Base-by-base conservation (phyloP, 2,329 filamentous ascomycete species). In the Neobulgaria alba region DNA sequence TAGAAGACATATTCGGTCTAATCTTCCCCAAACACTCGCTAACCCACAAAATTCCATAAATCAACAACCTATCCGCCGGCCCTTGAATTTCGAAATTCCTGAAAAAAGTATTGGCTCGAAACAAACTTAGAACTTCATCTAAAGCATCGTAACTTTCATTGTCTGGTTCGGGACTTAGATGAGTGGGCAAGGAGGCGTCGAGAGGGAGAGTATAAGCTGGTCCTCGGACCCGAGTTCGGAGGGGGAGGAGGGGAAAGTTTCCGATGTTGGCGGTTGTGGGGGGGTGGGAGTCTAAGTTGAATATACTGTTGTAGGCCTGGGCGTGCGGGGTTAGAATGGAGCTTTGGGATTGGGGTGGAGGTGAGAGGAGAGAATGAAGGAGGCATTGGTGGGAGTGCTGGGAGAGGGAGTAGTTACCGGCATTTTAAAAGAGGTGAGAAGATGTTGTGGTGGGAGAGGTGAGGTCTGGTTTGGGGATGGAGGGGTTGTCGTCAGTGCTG, bases 51-150 rank as follows among this genome's bases (percentile, higher is more conserved):
- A 95, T 98, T 48, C 90, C 90, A 68, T 98, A 98, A 59, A 96
- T 89, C 53, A 98, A 74, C 58, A 96, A 79, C 30, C 92, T 77
- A 67, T 98, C 92, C 43, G 92, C 90, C 18, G 87, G 85, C 10
- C 92, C 92, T 67, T 95, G 90, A 69, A 96, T 94, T 72, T 96
- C 92, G 58, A 98, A 98, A 74, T 96, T 98, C 58, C 92, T 85
- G 75, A 96, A 98, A 67, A 98, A 90, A 46, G 90, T 95, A 71
- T 98, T 96, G 57, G 92, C 90, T 51, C 92, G 86, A 75, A 96
- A 98, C 36, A 96, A 77, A 10, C 82, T 75, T 41, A 98, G 75
- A 38, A 93, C 80, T 71, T 98, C 92, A 67, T 98, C 92, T 41
- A 96, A 76, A 48, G 92, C 85, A 69, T 98, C 92, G 72, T 96